Conservation (phyloP, 1,139 yeast species). For the Kodamaea sp. region DNA sequence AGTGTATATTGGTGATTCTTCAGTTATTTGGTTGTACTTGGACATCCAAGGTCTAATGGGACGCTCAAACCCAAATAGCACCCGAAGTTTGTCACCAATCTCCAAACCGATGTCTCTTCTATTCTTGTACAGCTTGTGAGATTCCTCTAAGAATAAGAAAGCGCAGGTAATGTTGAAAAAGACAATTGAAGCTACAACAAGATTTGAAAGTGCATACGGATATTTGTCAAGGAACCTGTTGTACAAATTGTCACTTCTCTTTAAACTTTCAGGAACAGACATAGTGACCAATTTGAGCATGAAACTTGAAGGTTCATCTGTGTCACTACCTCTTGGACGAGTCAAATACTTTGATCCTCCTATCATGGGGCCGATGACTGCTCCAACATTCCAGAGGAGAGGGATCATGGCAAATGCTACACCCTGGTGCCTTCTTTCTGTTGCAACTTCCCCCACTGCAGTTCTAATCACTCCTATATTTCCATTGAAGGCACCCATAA, state of each 20-base stretch:
- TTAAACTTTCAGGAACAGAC: background rate
- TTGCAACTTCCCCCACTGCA: conserved; percentile 37
- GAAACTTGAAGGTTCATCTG: background rate
- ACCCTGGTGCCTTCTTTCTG: conserved; percentile 38
- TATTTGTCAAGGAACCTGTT: conserved; percentile 36
- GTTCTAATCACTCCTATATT: conserved; percentile 39
- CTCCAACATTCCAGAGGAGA: conserved; percentile 34
- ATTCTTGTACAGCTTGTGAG: conserved; percentile 46
- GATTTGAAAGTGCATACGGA: conserved; percentile 64
- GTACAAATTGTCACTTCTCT: conserved; percentile 9
- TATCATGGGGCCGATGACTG: conserved; percentile 43
- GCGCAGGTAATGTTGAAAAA: conserved; percentile 40
- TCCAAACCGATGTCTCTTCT: conserved; percentile 53
- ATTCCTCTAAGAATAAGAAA: conserved; percentile 61
- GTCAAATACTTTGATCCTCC: conserved; percentile 49
- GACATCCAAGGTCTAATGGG: conserved; percentile 37
- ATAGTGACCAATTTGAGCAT: background rate
- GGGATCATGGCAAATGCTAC: conserved; percentile 38
- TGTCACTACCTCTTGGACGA: conserved; percentile 19
- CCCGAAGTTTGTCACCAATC: conserved; percentile 48
- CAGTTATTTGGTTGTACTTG: background rate
- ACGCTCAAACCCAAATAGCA: conserved; percentile 31
- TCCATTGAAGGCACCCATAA: conserved; percentile 38
- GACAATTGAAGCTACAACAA: conserved; percentile 50
- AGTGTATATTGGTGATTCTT: conserved; percentile 2